Evolutionary conservation across 2,329 filamentous ascomycete genomes (phyloP).

Genomic region (Colletotrichum caudatum): DNA sequence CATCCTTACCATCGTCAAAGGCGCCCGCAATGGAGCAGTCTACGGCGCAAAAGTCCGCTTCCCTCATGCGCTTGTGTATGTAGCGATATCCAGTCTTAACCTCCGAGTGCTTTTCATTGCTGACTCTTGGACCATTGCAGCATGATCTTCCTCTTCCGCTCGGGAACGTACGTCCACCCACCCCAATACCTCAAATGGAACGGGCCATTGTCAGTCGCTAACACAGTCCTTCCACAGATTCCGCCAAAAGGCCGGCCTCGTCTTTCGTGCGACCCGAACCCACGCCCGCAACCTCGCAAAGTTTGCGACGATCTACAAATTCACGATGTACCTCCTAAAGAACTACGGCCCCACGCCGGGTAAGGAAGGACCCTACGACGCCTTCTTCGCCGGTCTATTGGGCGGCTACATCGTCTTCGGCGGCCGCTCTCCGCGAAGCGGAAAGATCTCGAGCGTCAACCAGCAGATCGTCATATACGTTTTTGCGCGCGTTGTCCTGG

Average conservation of each 20-base stretch:
- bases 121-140: conserved; percentile 54
- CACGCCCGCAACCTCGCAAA: conserved; percentile 93
- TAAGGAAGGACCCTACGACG: conserved; percentile 80
- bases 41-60: conserved; percentile 98
- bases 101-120: neutral
- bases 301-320: conserved; percentile 93
- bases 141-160: conserved; percentile 97
- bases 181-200: neutral
- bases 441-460: conserved; percentile 82
- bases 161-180: conserved; percentile 76
- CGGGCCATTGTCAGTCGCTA: neutral
- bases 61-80: conserved; percentile 90
- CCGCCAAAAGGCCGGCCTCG: conserved; percentile 80
- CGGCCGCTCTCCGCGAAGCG: conserved; percentile 68
- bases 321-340: conserved; percentile 80
- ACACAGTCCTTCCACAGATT: conserved; percentile 59
- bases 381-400: conserved; percentile 85
- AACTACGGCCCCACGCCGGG: conserved; percentile 68
- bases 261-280: conserved; percentile 87
- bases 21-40: conserved; percentile 93
- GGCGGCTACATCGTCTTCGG: conserved; percentile 97
- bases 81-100: conserved; percentile 1
- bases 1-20: conserved; percentile 87
- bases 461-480: conserved; percentile 99
- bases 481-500: conserved; percentile 89